phyloP scores from a whole-genome alignment of 2,329 filamentous ascomycete genomes.

The Eurotiales sp. region DNA sequence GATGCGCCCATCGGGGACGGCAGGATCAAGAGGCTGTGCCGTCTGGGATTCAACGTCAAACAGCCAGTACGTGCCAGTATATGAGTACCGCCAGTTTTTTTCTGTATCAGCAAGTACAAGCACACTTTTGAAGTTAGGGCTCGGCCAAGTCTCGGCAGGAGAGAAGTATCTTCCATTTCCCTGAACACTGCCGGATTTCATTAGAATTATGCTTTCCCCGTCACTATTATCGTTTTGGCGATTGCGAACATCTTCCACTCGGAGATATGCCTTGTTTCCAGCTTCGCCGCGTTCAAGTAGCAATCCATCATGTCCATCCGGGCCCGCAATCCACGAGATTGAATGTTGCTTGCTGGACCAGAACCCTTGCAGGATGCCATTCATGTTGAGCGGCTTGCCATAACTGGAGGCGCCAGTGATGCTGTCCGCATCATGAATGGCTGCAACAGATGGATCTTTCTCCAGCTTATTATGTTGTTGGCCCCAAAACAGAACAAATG shows the following conservation, averaged over 20 bases:
- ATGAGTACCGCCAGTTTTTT: slow-evolving; percentile 87
- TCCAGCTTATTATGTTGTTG: slow-evolving; percentile 31
- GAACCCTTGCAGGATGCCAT: slow-evolving; percentile 37
- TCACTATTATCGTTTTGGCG: slow-evolving; percentile 44
- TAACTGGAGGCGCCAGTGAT: slow-evolving; percentile 31
- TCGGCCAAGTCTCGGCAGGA: slow-evolving; percentile 68
- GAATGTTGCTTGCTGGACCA: slow-evolving; percentile 37
- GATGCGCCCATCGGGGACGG: slow-evolving; percentile 60
- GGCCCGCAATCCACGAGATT: slow-evolving; percentile 46
- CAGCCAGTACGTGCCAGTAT: slow-evolving; percentile 81
- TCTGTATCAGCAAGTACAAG: slow-evolving; percentile 69
- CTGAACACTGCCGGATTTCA: slow-evolving; percentile 64
- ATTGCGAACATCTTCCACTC: slow-evolving; percentile 79
- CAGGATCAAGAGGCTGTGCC: slow-evolving; percentile 72
- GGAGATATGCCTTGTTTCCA: slow-evolving; percentile 66
- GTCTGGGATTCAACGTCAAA: slow-evolving; percentile 80
- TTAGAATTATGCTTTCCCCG: slow-evolving; percentile 63
- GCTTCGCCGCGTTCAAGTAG: slow-evolving; percentile 66
- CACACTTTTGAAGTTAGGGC: slow-evolving; percentile 79
- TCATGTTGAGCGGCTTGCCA: slow-evolving; percentile 40
- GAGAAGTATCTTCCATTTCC: slow-evolving; percentile 54
- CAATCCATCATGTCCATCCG: slow-evolving; percentile 66
- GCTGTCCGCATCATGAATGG: slow-evolving; percentile 28
- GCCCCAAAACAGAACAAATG: slow-evolving; percentile 41
- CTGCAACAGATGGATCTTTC: slow-evolving; percentile 23